Conservation (phyloP, 805 yeast genomes). For the Ogataea pilisensis region DNA sequence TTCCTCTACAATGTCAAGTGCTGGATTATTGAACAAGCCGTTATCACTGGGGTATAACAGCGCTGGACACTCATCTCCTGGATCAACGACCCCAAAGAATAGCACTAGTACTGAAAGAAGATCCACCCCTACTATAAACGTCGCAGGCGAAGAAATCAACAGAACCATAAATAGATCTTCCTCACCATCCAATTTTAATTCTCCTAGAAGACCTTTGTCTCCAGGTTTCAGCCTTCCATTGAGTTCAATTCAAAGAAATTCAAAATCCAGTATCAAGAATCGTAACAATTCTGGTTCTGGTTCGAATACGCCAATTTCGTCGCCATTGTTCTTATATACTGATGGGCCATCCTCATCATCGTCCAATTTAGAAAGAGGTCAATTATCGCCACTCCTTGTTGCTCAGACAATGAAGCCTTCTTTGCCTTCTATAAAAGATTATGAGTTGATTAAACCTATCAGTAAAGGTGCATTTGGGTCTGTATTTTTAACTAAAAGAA, state of each 20-base stretch:
- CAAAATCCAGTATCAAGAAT: conserved; percentile 19
- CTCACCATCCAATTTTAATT: conserved; percentile 28
- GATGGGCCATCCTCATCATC: conserved; percentile 33
- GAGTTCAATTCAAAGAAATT: conserved; percentile 58
- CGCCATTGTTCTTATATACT: conserved; percentile 51
- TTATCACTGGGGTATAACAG: conserved; percentile 2
- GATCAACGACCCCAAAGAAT: conserved; percentile 21
- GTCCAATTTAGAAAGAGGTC: conserved; percentile 44
- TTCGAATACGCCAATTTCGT: conserved; percentile 45
- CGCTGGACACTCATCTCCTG: conserved; percentile 18
- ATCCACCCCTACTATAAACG: conserved; percentile 26
- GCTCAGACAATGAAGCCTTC: conserved; percentile 55
- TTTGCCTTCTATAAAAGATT: conserved; percentile 76
- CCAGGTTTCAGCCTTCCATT: conserved; percentile 52
- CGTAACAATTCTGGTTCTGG: conserved; percentile 17
- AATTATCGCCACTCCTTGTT: conserved; percentile 74
- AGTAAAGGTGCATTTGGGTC: conserved; percentile 98
- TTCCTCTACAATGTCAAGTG: too few species aligned
- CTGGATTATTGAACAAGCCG: conserved; percentile 4
- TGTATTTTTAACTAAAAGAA: conserved; percentile 80
- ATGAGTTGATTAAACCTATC: conserved; percentile 86
- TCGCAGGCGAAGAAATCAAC: conserved; percentile 18
- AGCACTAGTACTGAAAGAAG: conserved; percentile 15
- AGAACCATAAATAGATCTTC: conserved; percentile 7
- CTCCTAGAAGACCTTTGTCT: conserved; percentile 57